These are phyloP conservation scores for Trametes coccinea DNA, from an alignment of 768 basidiomycete genomes.

Conservation along the genomic window DNA sequence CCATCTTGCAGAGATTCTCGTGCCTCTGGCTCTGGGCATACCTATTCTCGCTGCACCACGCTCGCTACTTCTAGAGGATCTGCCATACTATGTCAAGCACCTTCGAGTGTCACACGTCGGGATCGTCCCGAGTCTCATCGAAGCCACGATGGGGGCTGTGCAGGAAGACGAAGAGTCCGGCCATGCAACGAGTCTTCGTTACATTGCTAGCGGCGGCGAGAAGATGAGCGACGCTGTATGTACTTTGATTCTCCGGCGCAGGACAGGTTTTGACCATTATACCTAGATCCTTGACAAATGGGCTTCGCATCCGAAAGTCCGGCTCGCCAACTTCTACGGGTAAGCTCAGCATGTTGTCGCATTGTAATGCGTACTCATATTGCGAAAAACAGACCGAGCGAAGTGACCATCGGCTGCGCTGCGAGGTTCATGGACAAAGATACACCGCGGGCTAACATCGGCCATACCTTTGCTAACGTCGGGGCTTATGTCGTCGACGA, in stretches of 20 bases:
- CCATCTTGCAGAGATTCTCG: conserved; percentile 46
- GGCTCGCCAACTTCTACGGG: conserved; percentile 53
- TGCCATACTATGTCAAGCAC: conserved; percentile 41
- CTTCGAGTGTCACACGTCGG: conserved; percentile 50
- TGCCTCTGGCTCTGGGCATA: conserved; percentile 45
- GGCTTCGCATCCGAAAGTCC: conserved; percentile 45
- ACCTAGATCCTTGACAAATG: conserved; percentile 45
- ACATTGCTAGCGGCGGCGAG: conserved; percentile 52
- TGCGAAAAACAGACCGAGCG: conserved; percentile 39
- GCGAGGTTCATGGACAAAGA: conserved; percentile 43
- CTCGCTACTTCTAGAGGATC: conserved; percentile 40
- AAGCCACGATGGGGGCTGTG: conserved; percentile 43
- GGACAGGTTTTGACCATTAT: not conserved
- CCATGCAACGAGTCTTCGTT: conserved; percentile 38
- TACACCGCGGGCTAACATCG: conserved; percentile 46
- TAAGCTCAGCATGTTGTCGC: conserved; percentile 8
- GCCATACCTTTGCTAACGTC: conserved; percentile 40
- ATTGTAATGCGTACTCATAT: not conserved
- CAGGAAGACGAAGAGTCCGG: conserved; percentile 33
- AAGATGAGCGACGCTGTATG: conserved; percentile 53
- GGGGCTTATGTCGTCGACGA: conserved; percentile 44
- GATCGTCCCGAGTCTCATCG: conserved; percentile 54
- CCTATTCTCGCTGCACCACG: conserved; percentile 45
- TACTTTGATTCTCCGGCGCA: conserved; percentile 2
- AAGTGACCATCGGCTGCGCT: conserved; percentile 54